Evolutionary conservation across 768 basidiomycete genomes (phyloP), one percentile per base, ranked within the genome.

Genomic region (Pleurotus giganteus): DNA sequence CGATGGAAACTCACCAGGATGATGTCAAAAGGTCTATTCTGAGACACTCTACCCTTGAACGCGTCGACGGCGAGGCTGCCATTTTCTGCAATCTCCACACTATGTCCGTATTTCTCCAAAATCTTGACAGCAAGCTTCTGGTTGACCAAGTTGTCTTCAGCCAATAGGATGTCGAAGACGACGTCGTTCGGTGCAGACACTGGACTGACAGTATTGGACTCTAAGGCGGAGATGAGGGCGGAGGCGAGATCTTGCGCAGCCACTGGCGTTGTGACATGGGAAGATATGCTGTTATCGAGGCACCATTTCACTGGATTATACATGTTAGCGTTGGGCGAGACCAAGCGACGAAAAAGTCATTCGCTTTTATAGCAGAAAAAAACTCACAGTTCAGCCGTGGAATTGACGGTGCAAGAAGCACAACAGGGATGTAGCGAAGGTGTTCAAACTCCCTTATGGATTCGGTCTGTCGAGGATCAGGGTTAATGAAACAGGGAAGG

Each of bases 61-160:
- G 89, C 88, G 66, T 98, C 94, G 29, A 98, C 85, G 0, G 96
- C 96, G 55, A 97, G 75, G 59, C 88, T 89, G 6, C 96, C 96
- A 66, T 99, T 98, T 77, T 98, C 96, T 15, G 95, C 97, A 55
- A 98, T 94, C 75, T 97, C 93, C 23, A 97, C 94, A 7, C 84
- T 81, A 65, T 98, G 97, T 0, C 97, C 95, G 53, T 94, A 94
- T 65, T 91, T 94, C 72, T 98, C 96, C 12, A 99, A 75, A 57
- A 98, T 91, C 77, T 96, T 97, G 58, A 97, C 89, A 0, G 97
- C 97, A 7, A 98, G 74, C 69, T 96, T 96, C 77, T 95, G 93
- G 69, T 95, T 94, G 52, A 96, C 94, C 61, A 94, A 73, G 64
- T 98, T 98, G 69, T 98, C 97, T 68, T 99, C 97, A 0, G 97